phyloP scores from a whole-genome alignment of 768 basidiomycete species.

The Udeniomyces megalosporus region DNA sequence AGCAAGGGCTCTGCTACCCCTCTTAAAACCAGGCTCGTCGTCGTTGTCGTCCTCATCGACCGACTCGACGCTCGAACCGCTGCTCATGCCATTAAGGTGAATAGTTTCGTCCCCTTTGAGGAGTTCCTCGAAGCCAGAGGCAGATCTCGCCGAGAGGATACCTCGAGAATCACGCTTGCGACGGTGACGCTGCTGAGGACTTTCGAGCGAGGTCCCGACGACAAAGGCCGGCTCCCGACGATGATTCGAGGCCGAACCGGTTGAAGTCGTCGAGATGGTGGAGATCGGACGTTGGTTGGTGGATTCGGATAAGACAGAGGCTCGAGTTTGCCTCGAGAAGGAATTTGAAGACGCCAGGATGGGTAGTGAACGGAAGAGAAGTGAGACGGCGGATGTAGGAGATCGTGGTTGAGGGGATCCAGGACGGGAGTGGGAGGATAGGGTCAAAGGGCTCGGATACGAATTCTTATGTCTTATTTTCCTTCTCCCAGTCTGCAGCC shows the following conservation, averaged over 20 bases:
- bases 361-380: neutral
- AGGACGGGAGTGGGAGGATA: no score
- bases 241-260: neutral
- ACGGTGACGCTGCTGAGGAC: no score
- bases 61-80: neutral
- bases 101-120: neutral
- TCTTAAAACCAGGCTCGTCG: neutral
- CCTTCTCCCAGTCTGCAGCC: no score
- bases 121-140: conserved; percentile 3
- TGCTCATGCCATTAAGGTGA: neutral
- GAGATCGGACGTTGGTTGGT: neutral
- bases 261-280: neutral
- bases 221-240: neutral
- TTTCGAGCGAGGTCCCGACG: neutral
- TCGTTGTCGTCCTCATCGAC: neutral
- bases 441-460: no score
- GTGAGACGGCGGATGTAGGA: neutral
- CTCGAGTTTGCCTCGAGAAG: neutral
- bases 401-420: neutral
- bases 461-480: no score
- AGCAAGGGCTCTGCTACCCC: neutral
- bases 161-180: neutral
- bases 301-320: neutral
- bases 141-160: neutral
- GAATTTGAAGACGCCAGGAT: neutral